Evolutionary conservation across 78 protist genomes (phyloP).

Genomic region (Salpingoeca rosetta): DNA sequence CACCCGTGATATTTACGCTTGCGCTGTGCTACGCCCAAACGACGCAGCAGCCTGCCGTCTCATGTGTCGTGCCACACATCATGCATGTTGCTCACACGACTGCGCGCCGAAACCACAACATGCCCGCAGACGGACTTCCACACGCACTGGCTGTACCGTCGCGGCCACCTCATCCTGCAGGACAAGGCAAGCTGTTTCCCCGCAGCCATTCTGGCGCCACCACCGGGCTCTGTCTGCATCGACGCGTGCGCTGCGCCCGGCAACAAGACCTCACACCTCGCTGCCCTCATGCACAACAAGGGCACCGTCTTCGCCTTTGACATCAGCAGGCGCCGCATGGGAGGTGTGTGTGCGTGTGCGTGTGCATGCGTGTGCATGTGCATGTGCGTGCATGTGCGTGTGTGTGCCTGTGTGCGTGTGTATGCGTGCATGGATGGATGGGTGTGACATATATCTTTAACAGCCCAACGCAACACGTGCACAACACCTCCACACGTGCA

Average conservation of each 20-base stretch:
- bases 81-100: too few species aligned
- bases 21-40: too few species aligned
- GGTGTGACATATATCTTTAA: background rate
- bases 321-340: background rate
- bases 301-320: constrained; percentile 38
- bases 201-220: constrained; percentile 26
- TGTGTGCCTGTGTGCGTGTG: background rate
- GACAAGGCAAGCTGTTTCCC: constrained; percentile 49
- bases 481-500: too few species aligned
- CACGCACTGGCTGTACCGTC: background rate
- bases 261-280: constrained; percentile 37
- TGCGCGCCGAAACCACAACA: too few species aligned
- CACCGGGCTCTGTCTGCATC: background rate
- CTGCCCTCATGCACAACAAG: background rate
- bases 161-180: constrained; percentile 26
- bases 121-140: constrained; percentile 9
- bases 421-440: background rate
- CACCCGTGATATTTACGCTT: too few species aligned
- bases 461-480: background rate
- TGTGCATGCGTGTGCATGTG: background rate
- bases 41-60: too few species aligned
- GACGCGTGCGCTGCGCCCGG: constrained; percentile 64
- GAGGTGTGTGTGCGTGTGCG: background rate
- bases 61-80: too few species aligned
- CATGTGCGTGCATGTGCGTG: background rate